phyloP scores from a whole-genome alignment of 805 yeast genomes.

The Saturnispora gosingensis region DNA sequence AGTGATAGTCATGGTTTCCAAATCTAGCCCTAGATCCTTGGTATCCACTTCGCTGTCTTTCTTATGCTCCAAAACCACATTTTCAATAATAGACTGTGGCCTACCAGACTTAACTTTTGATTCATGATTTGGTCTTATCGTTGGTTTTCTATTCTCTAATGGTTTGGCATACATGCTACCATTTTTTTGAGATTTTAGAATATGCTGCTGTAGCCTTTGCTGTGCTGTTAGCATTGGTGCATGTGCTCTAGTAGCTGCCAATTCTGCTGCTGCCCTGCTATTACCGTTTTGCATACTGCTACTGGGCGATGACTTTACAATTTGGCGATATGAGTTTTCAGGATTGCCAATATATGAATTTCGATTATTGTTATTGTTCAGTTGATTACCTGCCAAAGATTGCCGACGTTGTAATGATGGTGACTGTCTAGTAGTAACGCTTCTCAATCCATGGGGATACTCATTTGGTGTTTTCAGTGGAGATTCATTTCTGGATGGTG shows the following conservation, averaged over 20 bases:
- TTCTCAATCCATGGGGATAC: not conserved
- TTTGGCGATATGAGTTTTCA: not conserved
- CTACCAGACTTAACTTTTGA: slow-evolving; percentile 4
- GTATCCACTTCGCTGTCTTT: not conserved
- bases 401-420: slow-evolving; percentile 5
- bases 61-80: slow-evolving; percentile 11
- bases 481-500: slow-evolving; percentile 1
- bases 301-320: not conserved
- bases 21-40: not conserved
- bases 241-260: slow-evolving; percentile 15
- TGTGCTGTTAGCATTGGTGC: slow-evolving; percentile 24
- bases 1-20: not conserved
- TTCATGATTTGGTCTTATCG: slow-evolving; percentile 1
- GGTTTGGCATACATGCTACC: slow-evolving; percentile 26
- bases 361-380: not conserved
- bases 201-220: slow-evolving; percentile 30
- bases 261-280: slow-evolving; percentile 11
- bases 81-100: slow-evolving; percentile 13
- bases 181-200: slow-evolving; percentile 23
- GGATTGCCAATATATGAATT: not conserved
- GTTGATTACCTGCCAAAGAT: not conserved
- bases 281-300: not conserved
- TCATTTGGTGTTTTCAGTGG: not conserved
- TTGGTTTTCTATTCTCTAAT: slow-evolving; percentile 19
- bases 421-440: not conserved